phyloP scores from a whole-genome alignment of 768 basidiomycete genomes.

The Tulasnella sp. region DNA sequence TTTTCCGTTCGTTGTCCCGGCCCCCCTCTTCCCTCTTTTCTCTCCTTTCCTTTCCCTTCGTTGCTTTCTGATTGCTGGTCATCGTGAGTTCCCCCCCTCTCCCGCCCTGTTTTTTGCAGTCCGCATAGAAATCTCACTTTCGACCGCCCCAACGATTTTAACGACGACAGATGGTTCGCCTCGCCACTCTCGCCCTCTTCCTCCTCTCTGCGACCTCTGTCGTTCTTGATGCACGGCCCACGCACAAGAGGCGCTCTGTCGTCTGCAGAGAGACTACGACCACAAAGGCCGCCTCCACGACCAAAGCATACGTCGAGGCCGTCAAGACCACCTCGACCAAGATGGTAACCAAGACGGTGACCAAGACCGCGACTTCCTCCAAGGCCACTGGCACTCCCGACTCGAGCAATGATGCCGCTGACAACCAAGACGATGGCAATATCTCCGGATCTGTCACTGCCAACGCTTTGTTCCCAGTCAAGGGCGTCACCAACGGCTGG shows the following conservation, averaged over 20 bases:
- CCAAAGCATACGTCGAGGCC: neutral
- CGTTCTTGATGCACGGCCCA: constrained; percentile 8
- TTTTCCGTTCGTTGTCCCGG: neutral
- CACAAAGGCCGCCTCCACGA: neutral
- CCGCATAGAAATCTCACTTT: constrained; percentile 7
- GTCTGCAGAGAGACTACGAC: neutral
- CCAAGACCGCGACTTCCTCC: constrained; percentile 17
- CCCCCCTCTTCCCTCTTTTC: neutral
- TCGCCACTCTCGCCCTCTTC: constrained; percentile 17
- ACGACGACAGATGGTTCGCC: constrained; percentile 10
- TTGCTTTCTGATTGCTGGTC: neutral
- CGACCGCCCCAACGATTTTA: neutral
- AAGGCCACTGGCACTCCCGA: neutral
- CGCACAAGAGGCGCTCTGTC: neutral
- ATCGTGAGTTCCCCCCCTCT: constrained; percentile 2
- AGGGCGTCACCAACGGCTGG: constrained; percentile 46
- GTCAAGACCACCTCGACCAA: neutral
- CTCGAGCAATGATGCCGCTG: neutral
- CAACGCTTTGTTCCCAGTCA: constrained; percentile 34
- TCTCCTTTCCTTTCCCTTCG: constrained; percentile 8
- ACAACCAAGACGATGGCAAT: neutral
- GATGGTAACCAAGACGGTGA: neutral
- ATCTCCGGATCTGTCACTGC: neutral
- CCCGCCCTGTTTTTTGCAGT: neutral
- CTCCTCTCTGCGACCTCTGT: constrained; percentile 19